Evolutionary conservation across 192 early-diverging fungal genomes (phyloP), one percentile per base, ranked within the genome.

Genomic region (Backusella luteola): DNA sequence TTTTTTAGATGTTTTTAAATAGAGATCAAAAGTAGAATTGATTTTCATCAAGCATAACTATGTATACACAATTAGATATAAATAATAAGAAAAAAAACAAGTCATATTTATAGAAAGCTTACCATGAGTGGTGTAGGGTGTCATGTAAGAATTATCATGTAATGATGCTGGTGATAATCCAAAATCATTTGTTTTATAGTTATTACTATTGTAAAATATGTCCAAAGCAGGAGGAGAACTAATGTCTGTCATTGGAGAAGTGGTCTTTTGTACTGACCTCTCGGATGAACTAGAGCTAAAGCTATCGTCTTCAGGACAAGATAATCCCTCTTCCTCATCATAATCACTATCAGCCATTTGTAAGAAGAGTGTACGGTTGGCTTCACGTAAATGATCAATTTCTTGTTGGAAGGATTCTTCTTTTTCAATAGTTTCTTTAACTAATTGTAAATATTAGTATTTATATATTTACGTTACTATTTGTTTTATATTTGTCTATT

Each of bases 381-480:
- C 67, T 67, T 72, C 46, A 15, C 76, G 56, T 21, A 81, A 66
- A 35, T 77, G 46, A 29, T 71, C 21, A 53, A 81, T 81, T 41
- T 81, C 73, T 11, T 69, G 75, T 11, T 59, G 67, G 44, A 78
- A 81, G 11, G 32, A 15, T 39, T 81, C 80, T 78, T 81, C 80
- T 63, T 81, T 77, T 66, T 71, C 21, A 11, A 78, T 70, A 6
- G 73, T 81, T 15, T 69, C 73, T 52, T 78, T 81, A 26, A 81
- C 79, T 79, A 74, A 36, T 23, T 32, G 56, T 23, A 9, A 1
- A 29, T 11, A 78, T n/a, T 66, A 11, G 12, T 32, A 32, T 91
- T 79, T 90, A 88, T 67, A 90, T 85, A 3, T 46, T 7, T 19
- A n/a, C 19, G 7, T 49, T 49, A 49, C 5, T 49, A n/a, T 49